These are phyloP conservation scores for Lactarius sp. DNA, from an alignment of 768 basidiomycete species.

Conservation along the genomic window DNA sequence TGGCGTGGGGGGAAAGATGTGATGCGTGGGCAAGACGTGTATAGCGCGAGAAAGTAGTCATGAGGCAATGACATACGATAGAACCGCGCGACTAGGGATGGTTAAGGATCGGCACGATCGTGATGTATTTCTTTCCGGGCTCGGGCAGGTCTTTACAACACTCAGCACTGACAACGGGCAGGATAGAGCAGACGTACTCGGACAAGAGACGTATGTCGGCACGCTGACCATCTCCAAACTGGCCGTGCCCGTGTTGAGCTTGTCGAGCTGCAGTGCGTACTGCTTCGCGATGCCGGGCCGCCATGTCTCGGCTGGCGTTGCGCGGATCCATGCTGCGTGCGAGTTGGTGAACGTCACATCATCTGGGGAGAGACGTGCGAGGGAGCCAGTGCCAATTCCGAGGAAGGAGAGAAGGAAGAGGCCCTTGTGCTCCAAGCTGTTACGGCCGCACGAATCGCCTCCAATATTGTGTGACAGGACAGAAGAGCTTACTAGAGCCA, in stretches of 20 bases:
- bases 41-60: neutral
- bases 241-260: conserved; percentile 29
- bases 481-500: no score
- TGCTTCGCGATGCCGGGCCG: conserved; percentile 39
- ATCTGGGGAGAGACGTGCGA: conserved; percentile 25
- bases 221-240: conserved; percentile 34
- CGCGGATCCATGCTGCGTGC: conserved; percentile 28
- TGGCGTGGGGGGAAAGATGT: conserved; percentile 3
- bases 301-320: conserved; percentile 26
- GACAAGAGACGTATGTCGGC: conserved; percentile 28
- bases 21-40: neutral
- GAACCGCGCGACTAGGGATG: conserved; percentile 20
- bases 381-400: conserved; percentile 28
- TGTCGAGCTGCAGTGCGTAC: conserved; percentile 37
- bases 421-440: conserved; percentile 29
- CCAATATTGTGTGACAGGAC: no score
- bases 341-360: conserved; percentile 28
- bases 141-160: conserved; percentile 31
- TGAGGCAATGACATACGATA: conserved; percentile 36
- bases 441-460: no score
- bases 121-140: no score
- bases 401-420: conserved; percentile 31
- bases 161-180: neutral
- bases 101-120: no score
- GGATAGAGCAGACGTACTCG: conserved; percentile 26